A percentile compares a stretch with the other conserved stretches of the same genome.
These are phyloP conservation scores for Cercospora berteroae DNA, from an alignment of 2,329 filamentous ascomycete genomes.

Conservation along the genomic window DNA sequence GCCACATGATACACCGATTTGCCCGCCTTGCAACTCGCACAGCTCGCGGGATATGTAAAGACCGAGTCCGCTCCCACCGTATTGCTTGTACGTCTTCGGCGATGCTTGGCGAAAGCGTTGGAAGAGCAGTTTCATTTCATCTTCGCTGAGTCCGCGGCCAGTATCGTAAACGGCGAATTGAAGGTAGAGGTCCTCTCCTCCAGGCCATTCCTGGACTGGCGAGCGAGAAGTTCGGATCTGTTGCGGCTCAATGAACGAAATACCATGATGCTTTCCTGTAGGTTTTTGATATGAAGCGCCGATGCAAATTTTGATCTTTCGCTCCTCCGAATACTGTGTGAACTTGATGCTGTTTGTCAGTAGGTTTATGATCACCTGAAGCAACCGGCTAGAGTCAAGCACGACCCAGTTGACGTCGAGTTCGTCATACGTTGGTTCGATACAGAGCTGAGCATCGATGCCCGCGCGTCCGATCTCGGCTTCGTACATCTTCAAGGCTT, in stretches of 20 bases:
- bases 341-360: conserved; percentile 52
- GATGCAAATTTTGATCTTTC: conserved; percentile 41
- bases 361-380: conserved; percentile 46
- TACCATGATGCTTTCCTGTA: conserved; percentile 33
- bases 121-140: conserved; percentile 44
- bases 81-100: conserved; percentile 40
- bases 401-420: conserved; percentile 42
- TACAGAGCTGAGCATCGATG: conserved; percentile 30
- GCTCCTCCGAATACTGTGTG: conserved; percentile 39
- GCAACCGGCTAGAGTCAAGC: conserved; percentile 45
- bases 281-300: conserved; percentile 39
- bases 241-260: conserved; percentile 36
- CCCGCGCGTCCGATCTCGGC: conserved; percentile 31
- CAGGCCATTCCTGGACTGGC: conserved; percentile 36
- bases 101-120: conserved; percentile 43
- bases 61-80: conserved; percentile 47
- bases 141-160: conserved; percentile 41
- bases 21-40: conserved; percentile 45
- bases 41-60: conserved; percentile 49
- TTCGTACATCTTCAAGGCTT: conserved; percentile 38
- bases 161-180: conserved; percentile 47
- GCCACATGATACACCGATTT: conserved; percentile 46
- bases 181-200: conserved; percentile 41
- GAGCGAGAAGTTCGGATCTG: conserved; percentile 26
- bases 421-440: conserved; percentile 40